Percentiles rank a stretch among this genome's conserved stretches.
These are phyloP conservation scores for Elymus sibiricus DNA, from an alignment of 176 grass and related monocot genomes.

Conservation along the genomic window DNA sequence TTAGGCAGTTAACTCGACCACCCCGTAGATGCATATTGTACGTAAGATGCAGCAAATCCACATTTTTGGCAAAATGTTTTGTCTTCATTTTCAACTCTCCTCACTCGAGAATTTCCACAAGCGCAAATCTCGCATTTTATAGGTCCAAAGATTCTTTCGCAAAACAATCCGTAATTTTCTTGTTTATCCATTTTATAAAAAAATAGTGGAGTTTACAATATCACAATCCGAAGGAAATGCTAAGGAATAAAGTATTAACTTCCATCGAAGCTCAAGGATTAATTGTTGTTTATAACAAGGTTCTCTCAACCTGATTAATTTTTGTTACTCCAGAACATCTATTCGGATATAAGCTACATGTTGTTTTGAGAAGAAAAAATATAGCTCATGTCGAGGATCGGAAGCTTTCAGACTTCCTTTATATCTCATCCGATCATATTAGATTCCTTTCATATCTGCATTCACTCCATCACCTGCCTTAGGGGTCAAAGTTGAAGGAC, in stretches of 20 bases:
- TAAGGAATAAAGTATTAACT: not conserved
- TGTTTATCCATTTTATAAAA: too few species aligned
- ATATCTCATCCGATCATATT: not conserved
- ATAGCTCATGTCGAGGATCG: not conserved
- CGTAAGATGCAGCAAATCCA: not conserved
- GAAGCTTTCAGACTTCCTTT: not conserved
- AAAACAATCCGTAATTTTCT: too few species aligned
- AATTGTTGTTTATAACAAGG: not conserved
- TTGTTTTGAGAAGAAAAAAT: not conserved
- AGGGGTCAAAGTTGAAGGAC: slow-evolving; percentile 34
- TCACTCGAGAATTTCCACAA: too few species aligned
- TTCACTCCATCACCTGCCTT: slow-evolving; percentile 18
- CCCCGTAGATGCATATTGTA: not conserved
- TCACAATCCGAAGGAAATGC: not conserved
- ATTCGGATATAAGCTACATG: not conserved
- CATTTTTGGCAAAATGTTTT: not conserved
- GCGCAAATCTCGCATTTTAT: too few species aligned
- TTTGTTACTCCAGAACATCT: not conserved
- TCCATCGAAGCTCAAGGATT: not conserved
- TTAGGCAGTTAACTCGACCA: not conserved
- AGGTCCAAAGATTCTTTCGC: too few species aligned
- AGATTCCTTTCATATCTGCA: not conserved
- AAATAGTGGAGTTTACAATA: not conserved
- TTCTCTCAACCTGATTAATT: not conserved
- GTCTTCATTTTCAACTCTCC: too few species aligned